Evolutionary conservation across 805 yeast species (phyloP).

Genomic region (Candida xiaguanensis): DNA sequence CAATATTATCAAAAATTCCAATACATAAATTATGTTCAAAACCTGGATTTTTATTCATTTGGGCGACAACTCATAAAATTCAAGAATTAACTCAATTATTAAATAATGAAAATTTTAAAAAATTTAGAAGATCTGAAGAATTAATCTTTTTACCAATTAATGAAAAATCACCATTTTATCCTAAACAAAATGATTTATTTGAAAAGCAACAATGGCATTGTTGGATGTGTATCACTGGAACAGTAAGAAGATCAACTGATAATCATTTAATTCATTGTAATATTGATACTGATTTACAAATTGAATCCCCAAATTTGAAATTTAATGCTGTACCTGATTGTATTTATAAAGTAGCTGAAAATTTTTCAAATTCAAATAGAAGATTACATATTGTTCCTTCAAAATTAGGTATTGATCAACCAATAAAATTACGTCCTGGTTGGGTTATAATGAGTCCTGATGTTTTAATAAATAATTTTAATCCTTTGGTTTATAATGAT

Average conservation of each 20-base stretch:
- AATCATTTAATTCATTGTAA: slow-evolving; percentile 86
- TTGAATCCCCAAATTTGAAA: slow-evolving; percentile 42
- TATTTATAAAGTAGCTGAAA: slow-evolving; percentile 80
- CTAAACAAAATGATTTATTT: slow-evolving; percentile 48
- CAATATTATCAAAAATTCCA: slow-evolving; percentile 62
- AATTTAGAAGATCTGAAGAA: slow-evolving; percentile 87
- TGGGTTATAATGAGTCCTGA: slow-evolving; percentile 93
- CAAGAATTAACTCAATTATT: slow-evolving; percentile 56
- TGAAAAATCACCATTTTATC: slow-evolving; percentile 61
- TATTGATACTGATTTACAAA: slow-evolving; percentile 80
- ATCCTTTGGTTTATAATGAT: slow-evolving; percentile 26
- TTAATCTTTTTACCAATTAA: slow-evolving; percentile 76
- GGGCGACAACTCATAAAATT: slow-evolving; percentile 80
- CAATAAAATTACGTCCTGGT: slow-evolving; percentile 70
- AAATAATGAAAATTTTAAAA: slow-evolving; percentile 47
- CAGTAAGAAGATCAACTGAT: slow-evolving; percentile 83
- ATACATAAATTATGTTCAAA: slow-evolving; percentile 70
- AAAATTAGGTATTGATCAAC: slow-evolving; percentile 58
- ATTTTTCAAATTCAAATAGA: slow-evolving; percentile 78
- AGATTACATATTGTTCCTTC: slow-evolving; percentile 84
- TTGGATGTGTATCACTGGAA: slow-evolving; percentile 96
- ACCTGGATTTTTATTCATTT: slow-evolving; percentile 82
- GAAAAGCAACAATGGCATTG: slow-evolving; percentile 91
- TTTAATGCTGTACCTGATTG: slow-evolving; percentile 53
- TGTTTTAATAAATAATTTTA: slow-evolving; percentile 67